Base-by-base conservation (phyloP, 768 basidiomycete species). In the Leccinellum rugosiceps region DNA sequence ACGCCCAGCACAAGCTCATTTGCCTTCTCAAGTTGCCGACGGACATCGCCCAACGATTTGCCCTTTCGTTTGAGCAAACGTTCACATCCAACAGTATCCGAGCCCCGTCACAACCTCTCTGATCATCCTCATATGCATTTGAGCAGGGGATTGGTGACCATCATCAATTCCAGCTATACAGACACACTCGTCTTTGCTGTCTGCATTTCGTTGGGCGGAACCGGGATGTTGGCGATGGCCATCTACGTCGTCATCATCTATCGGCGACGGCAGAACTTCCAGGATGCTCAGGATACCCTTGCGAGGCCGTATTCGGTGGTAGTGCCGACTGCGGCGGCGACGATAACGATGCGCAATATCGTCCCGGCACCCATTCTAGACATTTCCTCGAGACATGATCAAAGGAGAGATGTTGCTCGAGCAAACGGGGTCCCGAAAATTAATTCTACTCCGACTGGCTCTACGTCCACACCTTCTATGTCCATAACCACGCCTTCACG, bases 231-330 rank as follows among this genome's bases (percentile, higher is more conserved):
- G 32, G 55, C 47, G 21, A n/a, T 55, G n/a, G 31, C 46, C 30
- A 52, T 58, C 50, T 62, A 47, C 48, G 56, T 60, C 34, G 50
- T 69, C 8, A 57, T 71, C 6, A 65, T 61, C 25, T 49, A 32
- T 65, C 46, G 58, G 30, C 50, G 68, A 23, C 61, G 58, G 35
- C 58, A 31, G 46, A 61, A 60, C 9, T 5, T 52, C 32, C 26
- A 59, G 26, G 55, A 48, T 32, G 60, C 60, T 2, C 69, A 71
- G 44, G 69, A 71, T 26, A 63, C 65, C 21, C 59, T 58, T 30
- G 68, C 70, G 9, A 66, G 70, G 38, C 69, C 69, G 3, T 71
- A 64, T 45, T 60, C 60, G 14, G 13, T 55, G 17, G 32, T 17
- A 2, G 55, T 59, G 19, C 66, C 64, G 3, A 32, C 32, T 14